phyloP scores from a whole-genome alignment of 306 rosid genomes.

The Echinosophora koreensis region DNA sequence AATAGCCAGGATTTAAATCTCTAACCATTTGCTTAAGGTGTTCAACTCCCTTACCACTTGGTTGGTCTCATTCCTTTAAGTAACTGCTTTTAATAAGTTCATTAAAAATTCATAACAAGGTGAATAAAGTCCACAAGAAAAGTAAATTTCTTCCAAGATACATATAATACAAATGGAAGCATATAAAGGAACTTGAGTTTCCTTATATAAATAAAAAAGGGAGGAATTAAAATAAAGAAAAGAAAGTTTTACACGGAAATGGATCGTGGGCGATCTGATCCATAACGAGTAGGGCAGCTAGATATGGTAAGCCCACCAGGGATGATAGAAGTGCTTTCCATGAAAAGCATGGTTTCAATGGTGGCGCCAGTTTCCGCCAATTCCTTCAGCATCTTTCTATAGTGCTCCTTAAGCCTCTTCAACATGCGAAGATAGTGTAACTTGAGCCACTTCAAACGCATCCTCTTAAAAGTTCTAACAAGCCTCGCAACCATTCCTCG shows the following conservation, averaged over 20 bases:
- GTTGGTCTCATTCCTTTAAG: background rate
- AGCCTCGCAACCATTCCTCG: constrained; percentile 4
- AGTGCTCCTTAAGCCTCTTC: constrained; percentile 51
- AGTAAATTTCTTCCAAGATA: background rate
- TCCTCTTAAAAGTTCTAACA: constrained; percentile 40
- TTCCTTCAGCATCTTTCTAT: constrained; percentile 50
- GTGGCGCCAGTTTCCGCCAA: constrained; percentile 47
- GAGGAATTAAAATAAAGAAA: too few relatives aligned
- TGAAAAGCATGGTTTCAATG: constrained; percentile 51
- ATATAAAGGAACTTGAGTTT: constrained; percentile 1
- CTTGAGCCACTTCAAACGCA: constrained; percentile 56
- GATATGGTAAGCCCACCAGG: constrained; percentile 58
- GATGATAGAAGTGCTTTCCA: constrained; percentile 57
- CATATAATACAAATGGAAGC: background rate
- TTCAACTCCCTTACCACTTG: too few relatives aligned
- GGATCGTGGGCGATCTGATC: constrained; percentile 48
- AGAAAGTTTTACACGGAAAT: constrained; percentile 28
- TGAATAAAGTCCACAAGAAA: background rate
- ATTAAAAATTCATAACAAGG: background rate
- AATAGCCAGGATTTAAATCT: too few relatives aligned
- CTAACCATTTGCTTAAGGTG: too few relatives aligned
- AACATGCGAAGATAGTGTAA: constrained; percentile 46
- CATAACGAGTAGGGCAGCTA: constrained; percentile 41
- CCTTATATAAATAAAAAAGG: background rate
- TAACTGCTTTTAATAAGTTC: constrained; percentile 1